phyloP scores from a whole-genome alignment of 2,329 filamentous ascomycete genomes.

The Exophiala mesophila region DNA sequence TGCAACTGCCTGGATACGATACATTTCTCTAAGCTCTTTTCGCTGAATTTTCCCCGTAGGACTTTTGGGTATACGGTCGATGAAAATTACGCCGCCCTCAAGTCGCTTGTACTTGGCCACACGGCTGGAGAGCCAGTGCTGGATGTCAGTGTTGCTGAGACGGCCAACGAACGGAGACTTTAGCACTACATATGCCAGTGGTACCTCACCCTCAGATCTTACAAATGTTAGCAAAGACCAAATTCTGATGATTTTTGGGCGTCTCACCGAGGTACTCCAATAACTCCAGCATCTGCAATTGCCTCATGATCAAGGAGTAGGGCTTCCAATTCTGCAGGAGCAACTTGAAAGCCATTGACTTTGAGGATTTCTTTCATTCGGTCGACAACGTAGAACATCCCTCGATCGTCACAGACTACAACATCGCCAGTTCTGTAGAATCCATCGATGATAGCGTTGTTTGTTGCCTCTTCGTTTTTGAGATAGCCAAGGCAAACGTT shows the following conservation, averaged over 20 bases:
- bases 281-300: conserved; percentile 44
- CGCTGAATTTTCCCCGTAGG: conserved; percentile 56
- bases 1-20: too few relatives aligned
- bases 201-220: too few relatives aligned
- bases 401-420: conserved; percentile 67
- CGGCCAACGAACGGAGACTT: conserved; percentile 49
- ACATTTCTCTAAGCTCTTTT: conserved; percentile 51
- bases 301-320: conserved; percentile 41
- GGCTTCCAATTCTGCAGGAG: conserved; percentile 45
- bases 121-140: conserved; percentile 39
- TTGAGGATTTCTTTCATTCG: conserved; percentile 58
- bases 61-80: conserved; percentile 54
- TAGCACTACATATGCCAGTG: conserved; percentile 41
- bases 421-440: conserved; percentile 80
- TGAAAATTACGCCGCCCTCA: conserved; percentile 49
- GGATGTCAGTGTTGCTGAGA: conserved; percentile 36
- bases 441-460: conserved; percentile 53
- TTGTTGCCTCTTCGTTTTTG: conserved; percentile 33
- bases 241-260: too few relatives aligned
- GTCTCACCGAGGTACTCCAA: conserved; percentile 36
- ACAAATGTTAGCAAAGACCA: too few relatives aligned
- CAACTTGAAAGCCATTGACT: conserved; percentile 54
- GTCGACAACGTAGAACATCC: conserved; percentile 81
- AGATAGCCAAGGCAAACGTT: conserved; percentile 38
- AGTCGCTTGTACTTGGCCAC: conserved; percentile 52